Percentiles rank a stretch among this genome's conserved stretches.
These are phyloP conservation scores for Candida coquimbonensis DNA, from an alignment of 805 yeast species.

Conservation along the genomic window DNA sequence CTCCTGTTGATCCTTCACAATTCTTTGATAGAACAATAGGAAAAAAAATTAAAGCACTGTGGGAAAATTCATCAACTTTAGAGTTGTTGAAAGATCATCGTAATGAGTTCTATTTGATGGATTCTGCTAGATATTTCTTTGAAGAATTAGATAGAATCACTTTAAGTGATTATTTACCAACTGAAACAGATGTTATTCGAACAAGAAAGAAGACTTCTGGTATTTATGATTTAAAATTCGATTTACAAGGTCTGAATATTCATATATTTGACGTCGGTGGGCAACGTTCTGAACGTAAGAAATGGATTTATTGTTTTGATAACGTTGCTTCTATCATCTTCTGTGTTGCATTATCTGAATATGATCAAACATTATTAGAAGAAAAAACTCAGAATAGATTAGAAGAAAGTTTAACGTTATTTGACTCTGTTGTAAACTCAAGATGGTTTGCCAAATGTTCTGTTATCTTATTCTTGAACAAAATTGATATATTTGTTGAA, in stretches of 20 bases:
- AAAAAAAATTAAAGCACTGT: conserved; percentile 40
- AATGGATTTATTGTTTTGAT: conserved; percentile 97
- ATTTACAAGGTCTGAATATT: conserved; percentile 59
- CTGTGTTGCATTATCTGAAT: conserved; percentile 87
- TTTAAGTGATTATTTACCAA: conserved; percentile 56
- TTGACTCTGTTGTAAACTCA: conserved; percentile 86
- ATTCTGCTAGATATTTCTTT: conserved; percentile 76
- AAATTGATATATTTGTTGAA: conserved; percentile 84
- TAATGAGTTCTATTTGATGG: conserved; percentile 74
- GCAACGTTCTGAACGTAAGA: conserved; percentile 89
- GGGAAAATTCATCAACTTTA: conserved; percentile 52
- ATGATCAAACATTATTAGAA: conserved; percentile 80
- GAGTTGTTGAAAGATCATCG: conserved; percentile 51
- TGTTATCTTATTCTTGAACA: conserved; percentile 78
- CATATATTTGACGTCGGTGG: conserved; percentile 89
- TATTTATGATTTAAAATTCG: conserved; percentile 75
- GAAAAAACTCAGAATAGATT: conserved; percentile 69
- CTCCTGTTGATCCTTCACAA: conserved; percentile 47
- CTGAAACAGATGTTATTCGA: conserved; percentile 69
- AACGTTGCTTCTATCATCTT: conserved; percentile 85
- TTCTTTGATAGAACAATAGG: conserved; percentile 46
- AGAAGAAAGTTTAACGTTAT: conserved; percentile 74
- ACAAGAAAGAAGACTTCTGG: conserved; percentile 93
- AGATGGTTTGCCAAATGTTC: conserved; percentile 90
- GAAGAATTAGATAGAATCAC: conserved; percentile 58